Conservation (phyloP, 2,329 filamentous ascomycete species). For the Proliferodiscus dingleyae region DNA sequence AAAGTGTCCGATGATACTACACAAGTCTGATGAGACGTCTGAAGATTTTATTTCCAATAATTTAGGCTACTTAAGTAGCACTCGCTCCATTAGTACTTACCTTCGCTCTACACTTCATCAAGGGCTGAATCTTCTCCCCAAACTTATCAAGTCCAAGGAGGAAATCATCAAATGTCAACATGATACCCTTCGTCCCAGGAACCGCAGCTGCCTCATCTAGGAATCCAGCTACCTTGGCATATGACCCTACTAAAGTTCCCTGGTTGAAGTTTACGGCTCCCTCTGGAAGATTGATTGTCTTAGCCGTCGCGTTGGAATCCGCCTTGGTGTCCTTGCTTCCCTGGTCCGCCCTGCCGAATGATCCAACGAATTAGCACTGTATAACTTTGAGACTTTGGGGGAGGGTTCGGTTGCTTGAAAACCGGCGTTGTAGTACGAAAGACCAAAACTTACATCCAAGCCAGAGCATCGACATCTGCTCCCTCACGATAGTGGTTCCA, state of each 20-base stretch:
- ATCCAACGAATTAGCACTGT: no score
- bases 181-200: constrained; percentile 32
- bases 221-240: constrained; percentile 29
- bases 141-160: constrained; percentile 29
- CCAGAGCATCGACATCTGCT: constrained; percentile 29
- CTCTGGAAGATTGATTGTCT: constrained; percentile 26
- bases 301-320: constrained; percentile 28
- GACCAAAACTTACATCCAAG: no score
- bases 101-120: constrained; percentile 31
- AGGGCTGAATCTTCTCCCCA: constrained; percentile 31
- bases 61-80: no score
- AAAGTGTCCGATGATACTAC: no score
- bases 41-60: no score
- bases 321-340: constrained; percentile 30
- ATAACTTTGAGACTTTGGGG: no score
- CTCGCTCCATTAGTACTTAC: background rate
- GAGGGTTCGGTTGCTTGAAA: no score
- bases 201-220: constrained; percentile 31
- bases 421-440: no score
- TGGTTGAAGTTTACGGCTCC: constrained; percentile 32
- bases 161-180: constrained; percentile 33
- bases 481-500: constrained; percentile 33
- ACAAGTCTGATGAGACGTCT: no score
- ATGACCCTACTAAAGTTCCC: constrained; percentile 30
- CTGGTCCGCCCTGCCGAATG: constrained; percentile 30